Base-by-base conservation (phyloP, 805 yeast genomes). In the Saturnispora quitensis region DNA sequence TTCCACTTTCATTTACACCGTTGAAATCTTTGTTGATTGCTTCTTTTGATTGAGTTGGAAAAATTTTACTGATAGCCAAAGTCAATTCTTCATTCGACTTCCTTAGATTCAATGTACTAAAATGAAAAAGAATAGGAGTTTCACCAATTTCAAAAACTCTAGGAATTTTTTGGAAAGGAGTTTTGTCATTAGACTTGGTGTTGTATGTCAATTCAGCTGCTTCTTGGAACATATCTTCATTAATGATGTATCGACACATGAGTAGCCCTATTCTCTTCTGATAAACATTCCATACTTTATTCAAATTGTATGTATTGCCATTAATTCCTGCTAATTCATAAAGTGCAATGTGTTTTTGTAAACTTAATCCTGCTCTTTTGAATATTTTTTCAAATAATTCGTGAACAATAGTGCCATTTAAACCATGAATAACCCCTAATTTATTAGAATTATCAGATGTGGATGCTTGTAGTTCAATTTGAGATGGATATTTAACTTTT, bases 351-450 rank as follows among this genome's bases (percentile, higher is more conserved):
- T 87, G 89, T 24, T 78, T 76, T 67, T 87, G 93, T 18, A 88
- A 66, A 4, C 86, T 80, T 24, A 81, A 73, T 40, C 83, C 67
- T 49, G 80, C 65, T 62, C 80, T 82, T 28, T 79, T 70, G 60
- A 85, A 89, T n/a, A 88, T 72, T 8, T 80, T 73, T 65, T 86
- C 80, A 56, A 86, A 84, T 40, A 89, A 73, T 55, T 87, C 89
- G 56, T 82, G 80, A 33, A 89, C 67, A 0, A 87, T 74, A 0
- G 75, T 64, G 0, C 70, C 47, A 35, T 57, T 58, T 40, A 58
- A 42, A 53, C 81, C 84, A 53, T 75, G 73, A 50, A 70, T 60
- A 8, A 71, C 58, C 15, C 54, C 48, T 9, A 55, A 52, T 36
- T 46, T 33, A 38, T 15, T 50, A 18, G 43, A 18, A 4, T 42